These are phyloP conservation scores for Cyberlindnera maritima DNA, from an alignment of 805 yeast species.

Conservation along the genomic window DNA sequence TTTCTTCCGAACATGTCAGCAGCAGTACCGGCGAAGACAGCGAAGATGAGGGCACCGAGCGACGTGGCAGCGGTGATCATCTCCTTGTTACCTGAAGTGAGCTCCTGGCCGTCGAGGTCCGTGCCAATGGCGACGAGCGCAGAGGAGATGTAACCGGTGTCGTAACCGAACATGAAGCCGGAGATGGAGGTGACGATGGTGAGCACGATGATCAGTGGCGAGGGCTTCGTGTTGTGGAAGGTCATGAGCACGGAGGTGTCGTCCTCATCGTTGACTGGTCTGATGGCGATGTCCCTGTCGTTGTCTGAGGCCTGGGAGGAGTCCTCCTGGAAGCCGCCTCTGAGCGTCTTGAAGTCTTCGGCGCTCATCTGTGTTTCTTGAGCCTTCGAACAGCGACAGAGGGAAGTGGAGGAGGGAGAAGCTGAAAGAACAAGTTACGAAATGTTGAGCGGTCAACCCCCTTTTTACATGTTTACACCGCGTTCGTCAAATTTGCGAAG, in stretches of 20 bases:
- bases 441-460: too few relatives aligned
- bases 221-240: conserved; percentile 49
- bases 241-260: conserved; percentile 45
- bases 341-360: conserved; percentile 16
- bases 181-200: conserved; percentile 84
- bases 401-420: not conserved
- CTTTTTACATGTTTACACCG: not conserved
- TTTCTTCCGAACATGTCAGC: conserved; percentile 88
- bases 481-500: not conserved
- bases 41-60: conserved; percentile 83
- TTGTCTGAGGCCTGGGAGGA: conserved; percentile 1
- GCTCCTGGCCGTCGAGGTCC: conserved; percentile 52
- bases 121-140: conserved; percentile 85
- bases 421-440: not conserved
- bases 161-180: conserved; percentile 97
- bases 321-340: conserved; percentile 17
- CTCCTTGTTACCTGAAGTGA: conserved; percentile 81
- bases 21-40: conserved; percentile 71
- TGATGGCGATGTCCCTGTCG: conserved; percentile 20
- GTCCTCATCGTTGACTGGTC: conserved; percentile 47
- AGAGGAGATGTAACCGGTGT: conserved; percentile 94
- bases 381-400: too few relatives aligned
- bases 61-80: conserved; percentile 93
- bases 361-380: conserved; percentile 11
- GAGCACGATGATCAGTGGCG: conserved; percentile 61